Percentiles rank a stretch among this genome's conserved stretches.
These are phyloP conservation scores for Ormosia emarginata DNA, from an alignment of 306 rosid species.

Conservation along the genomic window DNA sequence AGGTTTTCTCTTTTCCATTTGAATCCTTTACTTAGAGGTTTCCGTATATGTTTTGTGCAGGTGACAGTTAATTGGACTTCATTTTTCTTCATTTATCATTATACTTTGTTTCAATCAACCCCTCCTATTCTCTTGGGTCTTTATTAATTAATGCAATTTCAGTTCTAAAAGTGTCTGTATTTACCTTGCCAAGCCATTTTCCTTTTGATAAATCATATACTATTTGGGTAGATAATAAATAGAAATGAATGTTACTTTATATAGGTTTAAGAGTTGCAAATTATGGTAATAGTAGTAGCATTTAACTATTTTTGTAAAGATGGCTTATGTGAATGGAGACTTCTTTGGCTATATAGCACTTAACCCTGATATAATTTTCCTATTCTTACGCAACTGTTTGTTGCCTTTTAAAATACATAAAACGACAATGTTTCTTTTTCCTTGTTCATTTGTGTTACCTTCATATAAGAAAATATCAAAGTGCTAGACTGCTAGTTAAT, in stretches of 20 bases:
- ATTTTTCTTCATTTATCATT: neutral
- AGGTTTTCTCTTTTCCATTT: neutral
- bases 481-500: too few relatives aligned
- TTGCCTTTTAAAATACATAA: neutral
- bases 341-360: neutral
- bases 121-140: neutral
- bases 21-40: neutral
- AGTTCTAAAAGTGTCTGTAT: neutral
- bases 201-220: neutral
- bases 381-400: neutral
- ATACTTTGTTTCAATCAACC: neutral
- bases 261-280: constrained; percentile 4
- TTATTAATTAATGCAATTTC: constrained; percentile 11
- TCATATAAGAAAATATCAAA: too few relatives aligned
- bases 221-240: neutral
- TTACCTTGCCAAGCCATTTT: constrained; percentile 3
- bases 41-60: neutral
- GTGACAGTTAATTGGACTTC: neutral
- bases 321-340: neutral
- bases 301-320: neutral
- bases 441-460: neutral
- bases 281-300: neutral
- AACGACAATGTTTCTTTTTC: neutral
- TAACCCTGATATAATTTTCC: neutral
- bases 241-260: constrained; percentile 16